phyloP scores from a whole-genome alignment of 176 grass and related monocot genomes.

The Oryza rufipogon region DNA sequence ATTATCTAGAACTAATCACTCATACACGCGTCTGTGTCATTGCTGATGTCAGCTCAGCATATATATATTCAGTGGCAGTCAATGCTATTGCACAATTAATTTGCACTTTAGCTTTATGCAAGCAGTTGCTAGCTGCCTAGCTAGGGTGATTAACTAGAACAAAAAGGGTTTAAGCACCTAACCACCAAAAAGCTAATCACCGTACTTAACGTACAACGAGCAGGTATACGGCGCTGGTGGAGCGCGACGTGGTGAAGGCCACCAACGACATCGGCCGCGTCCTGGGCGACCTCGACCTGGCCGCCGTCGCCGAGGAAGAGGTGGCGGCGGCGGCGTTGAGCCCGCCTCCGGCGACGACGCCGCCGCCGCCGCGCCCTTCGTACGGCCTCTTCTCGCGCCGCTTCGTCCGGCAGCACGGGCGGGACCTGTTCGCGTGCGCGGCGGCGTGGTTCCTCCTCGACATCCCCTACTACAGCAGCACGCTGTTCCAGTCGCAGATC shows the following conservation, averaged over 20 bases:
- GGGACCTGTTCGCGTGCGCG: slow-evolving; percentile 40
- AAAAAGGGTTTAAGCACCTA: not conserved
- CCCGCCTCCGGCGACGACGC: not conserved
- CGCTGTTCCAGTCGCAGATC: slow-evolving; percentile 53
- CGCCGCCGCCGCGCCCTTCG: not conserved
- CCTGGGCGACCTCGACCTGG: slow-evolving; percentile 34
- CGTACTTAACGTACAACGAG: not conserved
- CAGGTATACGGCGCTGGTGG: slow-evolving; percentile 72
- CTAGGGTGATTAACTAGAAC: too few relatives aligned
- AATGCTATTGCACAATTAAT: not conserved
- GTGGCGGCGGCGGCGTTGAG: slow-evolving; percentile 15
- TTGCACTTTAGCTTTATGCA: not conserved
- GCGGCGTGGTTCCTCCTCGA: slow-evolving; percentile 51
- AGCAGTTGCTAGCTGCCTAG: not conserved
- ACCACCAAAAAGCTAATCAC: not conserved
- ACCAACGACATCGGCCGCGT: slow-evolving; percentile 60
- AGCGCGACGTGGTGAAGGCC: slow-evolving; percentile 67
- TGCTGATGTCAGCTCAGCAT: not conserved
- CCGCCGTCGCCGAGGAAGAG: slow-evolving; percentile 34
- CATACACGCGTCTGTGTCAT: not conserved
- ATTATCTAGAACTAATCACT: too few relatives aligned
- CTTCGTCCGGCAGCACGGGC: slow-evolving; percentile 35
- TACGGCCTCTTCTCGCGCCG: slow-evolving; percentile 42
- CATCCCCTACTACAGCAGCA: slow-evolving; percentile 62
- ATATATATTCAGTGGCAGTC: not conserved